A percentile compares a stretch with the other conserved stretches of the same genome.
These are phyloP conservation scores for Vitis labrusca DNA, from an alignment of 164 flowering plant genomes.

Conservation along the genomic window DNA sequence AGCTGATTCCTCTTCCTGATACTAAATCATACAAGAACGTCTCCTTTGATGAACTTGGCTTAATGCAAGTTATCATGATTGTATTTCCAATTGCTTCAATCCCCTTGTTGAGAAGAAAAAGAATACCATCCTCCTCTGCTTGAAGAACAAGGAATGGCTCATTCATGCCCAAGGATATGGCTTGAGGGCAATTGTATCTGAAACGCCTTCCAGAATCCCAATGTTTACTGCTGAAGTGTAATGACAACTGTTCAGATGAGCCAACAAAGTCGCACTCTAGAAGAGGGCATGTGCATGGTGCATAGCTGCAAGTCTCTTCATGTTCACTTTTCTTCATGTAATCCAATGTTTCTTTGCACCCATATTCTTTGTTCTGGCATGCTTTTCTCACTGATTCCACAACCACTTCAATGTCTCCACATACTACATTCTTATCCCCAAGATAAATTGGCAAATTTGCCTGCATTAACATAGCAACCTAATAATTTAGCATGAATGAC, in stretches of 20 bases:
- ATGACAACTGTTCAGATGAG: slow-evolving; percentile 46
- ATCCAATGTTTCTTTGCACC: slow-evolving; percentile 40
- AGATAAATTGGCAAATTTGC: slow-evolving; percentile 5
- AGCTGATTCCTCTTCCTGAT: slow-evolving; percentile 41
- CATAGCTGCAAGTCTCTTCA: slow-evolving; percentile 44
- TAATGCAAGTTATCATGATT: slow-evolving; percentile 35
- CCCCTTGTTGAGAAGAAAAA: slow-evolving; percentile 52
- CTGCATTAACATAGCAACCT: slow-evolving; percentile 12
- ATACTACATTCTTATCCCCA: slow-evolving; percentile 8
- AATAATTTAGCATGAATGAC: not conserved
- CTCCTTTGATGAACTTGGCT: slow-evolving; percentile 34
- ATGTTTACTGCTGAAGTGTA: slow-evolving; percentile 56
- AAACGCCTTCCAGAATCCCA: slow-evolving; percentile 50
- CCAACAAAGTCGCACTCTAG: slow-evolving; percentile 47
- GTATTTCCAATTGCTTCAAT: slow-evolving; percentile 45
- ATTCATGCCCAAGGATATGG: slow-evolving; percentile 33
- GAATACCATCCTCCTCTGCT: slow-evolving; percentile 56
- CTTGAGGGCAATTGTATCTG: slow-evolving; percentile 44
- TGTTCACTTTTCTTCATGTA: slow-evolving; percentile 36
- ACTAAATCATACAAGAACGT: slow-evolving; percentile 48
- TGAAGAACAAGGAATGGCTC: slow-evolving; percentile 46
- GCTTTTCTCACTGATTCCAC: slow-evolving; percentile 22
- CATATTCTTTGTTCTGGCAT: slow-evolving; percentile 44
- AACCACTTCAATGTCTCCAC: slow-evolving; percentile 22
- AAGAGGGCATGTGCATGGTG: slow-evolving; percentile 59